A percentile compares a stretch with the other conserved stretches of the same genome.
Evolutionary conservation across 306 rosid genomes (phyloP).

Genomic region (Coriaria nepalensis): DNA sequence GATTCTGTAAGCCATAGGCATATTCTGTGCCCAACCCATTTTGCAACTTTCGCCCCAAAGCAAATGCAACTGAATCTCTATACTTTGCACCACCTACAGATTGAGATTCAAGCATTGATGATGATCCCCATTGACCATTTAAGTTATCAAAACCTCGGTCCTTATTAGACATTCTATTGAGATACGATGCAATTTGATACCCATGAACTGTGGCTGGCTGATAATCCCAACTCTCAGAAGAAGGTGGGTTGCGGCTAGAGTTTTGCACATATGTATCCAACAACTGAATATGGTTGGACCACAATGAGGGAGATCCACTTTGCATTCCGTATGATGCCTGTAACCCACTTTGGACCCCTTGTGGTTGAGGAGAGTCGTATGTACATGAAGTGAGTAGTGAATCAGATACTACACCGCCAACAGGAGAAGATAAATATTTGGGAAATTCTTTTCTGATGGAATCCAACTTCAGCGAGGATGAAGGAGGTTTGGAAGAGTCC

Average conservation of each 20-base stretch:
- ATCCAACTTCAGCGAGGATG: conserved; percentile 40
- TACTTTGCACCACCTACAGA: conserved; percentile 38
- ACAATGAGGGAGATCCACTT: conserved; percentile 43
- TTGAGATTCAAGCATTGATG: conserved; percentile 28
- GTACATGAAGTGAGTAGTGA: conserved; percentile 25
- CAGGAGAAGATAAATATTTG: conserved; percentile 20
- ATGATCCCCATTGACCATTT: conserved; percentile 37
- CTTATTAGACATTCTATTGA: conserved; percentile 34
- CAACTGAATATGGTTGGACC: conserved; percentile 35
- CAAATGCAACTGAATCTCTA: conserved; percentile 45
- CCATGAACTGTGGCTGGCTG: conserved; percentile 83
- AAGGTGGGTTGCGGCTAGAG: conserved; percentile 38
- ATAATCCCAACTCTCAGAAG: conserved; percentile 51
- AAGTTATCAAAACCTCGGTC: conserved; percentile 32
- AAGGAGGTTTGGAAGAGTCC: conserved; percentile 29
- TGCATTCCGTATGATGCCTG: conserved; percentile 42
- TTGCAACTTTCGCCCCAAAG: conserved; percentile 52
- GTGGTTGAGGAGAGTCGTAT: conserved; percentile 48
- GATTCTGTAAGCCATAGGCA: conserved; percentile 43
- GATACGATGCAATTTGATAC: conserved; percentile 53
- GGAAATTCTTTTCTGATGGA: conserved; percentile 35
- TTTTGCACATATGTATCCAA: conserved; percentile 42
- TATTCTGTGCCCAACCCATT: conserved; percentile 45
- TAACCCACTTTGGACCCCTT: conserved; percentile 37
- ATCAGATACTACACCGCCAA: conserved; percentile 43